Conservation (phyloP, 2,329 filamentous ascomycete species). For the Pyrenophora seminiperda region DNA sequence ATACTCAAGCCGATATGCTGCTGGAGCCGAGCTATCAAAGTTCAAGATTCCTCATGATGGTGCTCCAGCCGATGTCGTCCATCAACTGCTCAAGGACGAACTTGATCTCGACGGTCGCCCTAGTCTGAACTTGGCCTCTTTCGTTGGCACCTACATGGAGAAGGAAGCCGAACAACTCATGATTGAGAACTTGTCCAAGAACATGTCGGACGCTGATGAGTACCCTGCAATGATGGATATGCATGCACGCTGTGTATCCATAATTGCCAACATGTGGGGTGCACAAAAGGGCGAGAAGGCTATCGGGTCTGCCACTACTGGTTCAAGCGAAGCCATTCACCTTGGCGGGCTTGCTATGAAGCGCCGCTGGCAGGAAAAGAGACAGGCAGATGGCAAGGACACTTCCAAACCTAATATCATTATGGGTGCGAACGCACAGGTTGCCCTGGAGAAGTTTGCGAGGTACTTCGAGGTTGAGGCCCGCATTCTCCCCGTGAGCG, state of each 20-base stretch:
- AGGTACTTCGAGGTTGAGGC: slow-evolving; percentile 76
- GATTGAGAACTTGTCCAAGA: slow-evolving; percentile 71
- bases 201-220: slow-evolving; percentile 69
- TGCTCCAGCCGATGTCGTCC: slow-evolving; percentile 65
- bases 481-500: slow-evolving; percentile 66
- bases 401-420: slow-evolving; percentile 70
- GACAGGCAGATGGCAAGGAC: slow-evolving; percentile 65
- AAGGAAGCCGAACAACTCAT: slow-evolving; percentile 67
- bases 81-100: slow-evolving; percentile 61
- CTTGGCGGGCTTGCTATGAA: slow-evolving; percentile 71
- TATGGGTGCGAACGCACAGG: slow-evolving; percentile 76
- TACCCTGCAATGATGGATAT: slow-evolving; percentile 57
- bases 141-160: slow-evolving; percentile 76
- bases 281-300: slow-evolving; percentile 66
- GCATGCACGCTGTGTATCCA: slow-evolving; percentile 70
- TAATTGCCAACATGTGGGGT: slow-evolving; percentile 70
- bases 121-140: slow-evolving; percentile 70
- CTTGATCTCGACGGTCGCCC: slow-evolving; percentile 56
- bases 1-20: slow-evolving; percentile 64
- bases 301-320: slow-evolving; percentile 71
- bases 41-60: slow-evolving; percentile 64
- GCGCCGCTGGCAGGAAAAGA: slow-evolving; percentile 70
- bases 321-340: slow-evolving; percentile 73
- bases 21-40: slow-evolving; percentile 62
- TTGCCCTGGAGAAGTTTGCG: slow-evolving; percentile 74